Conservation (phyloP, 2,329 filamentous ascomycete genomes). For the Claviceps sp. region DNA sequence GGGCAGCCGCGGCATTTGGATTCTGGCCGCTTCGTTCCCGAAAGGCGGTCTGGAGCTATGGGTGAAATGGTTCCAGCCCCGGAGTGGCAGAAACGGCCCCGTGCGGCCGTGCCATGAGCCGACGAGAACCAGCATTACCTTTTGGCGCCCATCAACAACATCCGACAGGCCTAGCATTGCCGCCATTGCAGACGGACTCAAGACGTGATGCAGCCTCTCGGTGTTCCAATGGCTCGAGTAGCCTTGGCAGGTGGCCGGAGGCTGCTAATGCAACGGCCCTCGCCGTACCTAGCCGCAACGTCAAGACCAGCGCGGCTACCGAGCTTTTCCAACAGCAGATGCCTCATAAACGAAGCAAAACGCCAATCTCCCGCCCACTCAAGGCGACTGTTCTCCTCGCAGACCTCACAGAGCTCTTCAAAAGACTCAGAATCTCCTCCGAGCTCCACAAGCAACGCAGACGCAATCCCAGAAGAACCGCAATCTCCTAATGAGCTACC, state of each 20-base stretch:
- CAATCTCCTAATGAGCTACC: constrained; percentile 1
- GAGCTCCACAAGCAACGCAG: background rate
- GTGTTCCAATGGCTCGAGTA: constrained; percentile 17
- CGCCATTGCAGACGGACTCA: background rate
- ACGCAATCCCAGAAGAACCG: background rate
- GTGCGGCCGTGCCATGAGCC: background rate
- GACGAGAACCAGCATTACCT: background rate
- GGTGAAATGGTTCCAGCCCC: background rate
- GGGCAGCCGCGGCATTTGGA: no score
- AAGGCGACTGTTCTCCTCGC: constrained; percentile 15
- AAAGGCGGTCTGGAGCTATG: constrained; percentile 6
- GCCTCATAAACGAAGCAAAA: constrained; percentile 3
- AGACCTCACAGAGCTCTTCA: constrained; percentile 8
- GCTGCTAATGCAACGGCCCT: constrained; percentile 9
- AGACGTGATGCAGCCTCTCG: constrained; percentile 21
- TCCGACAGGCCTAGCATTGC: background rate
- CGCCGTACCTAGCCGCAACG: background rate
- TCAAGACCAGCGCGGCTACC: background rate
- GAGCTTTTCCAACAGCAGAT: background rate
- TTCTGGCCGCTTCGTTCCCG: background rate
- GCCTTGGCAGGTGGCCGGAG: constrained; percentile 17
- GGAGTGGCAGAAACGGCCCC: constrained; percentile 1
- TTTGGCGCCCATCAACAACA: background rate
- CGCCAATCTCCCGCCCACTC: background rate
- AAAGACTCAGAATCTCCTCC: constrained; percentile 4